These are phyloP conservation scores for Claviceps paspali DNA, from an alignment of 2,329 filamentous ascomycete species.

Conservation along the genomic window DNA sequence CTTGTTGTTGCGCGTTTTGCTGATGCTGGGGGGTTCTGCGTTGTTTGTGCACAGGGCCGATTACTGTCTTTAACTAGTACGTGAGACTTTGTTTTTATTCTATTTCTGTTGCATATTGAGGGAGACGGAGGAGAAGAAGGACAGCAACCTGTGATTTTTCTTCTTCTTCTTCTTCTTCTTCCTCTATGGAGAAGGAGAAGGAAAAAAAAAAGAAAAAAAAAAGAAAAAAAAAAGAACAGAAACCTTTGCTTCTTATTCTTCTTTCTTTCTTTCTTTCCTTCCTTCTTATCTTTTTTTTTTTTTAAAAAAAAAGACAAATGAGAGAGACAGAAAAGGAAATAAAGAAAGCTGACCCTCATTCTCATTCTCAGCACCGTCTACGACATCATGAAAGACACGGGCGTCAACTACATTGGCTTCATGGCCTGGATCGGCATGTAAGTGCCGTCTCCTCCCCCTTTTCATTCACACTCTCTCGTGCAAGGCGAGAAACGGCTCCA, in stretches of 20 bases:
- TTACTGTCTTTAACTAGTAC: slow-evolving; percentile 83
- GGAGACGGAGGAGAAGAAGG: too few species aligned
- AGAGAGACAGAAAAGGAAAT: too few species aligned
- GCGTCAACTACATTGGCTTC: slow-evolving; percentile 72
- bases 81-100: slow-evolving; percentile 12
- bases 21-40: not conserved
- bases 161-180: not conserved
- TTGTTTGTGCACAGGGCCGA: slow-evolving; percentile 44
- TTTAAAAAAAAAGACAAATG: too few species aligned
- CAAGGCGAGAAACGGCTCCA: too few species aligned
- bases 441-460: slow-evolving; percentile 13
- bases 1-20: not conserved
- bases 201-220: too few species aligned
- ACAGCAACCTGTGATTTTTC: too few species aligned
- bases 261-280: too few species aligned
- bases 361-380: slow-evolving; percentile 51
- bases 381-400: slow-evolving; percentile 65
- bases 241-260: too few species aligned
- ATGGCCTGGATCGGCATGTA: slow-evolving; percentile 83
- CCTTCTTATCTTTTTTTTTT: too few species aligned
- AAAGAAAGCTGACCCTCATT: not conserved
- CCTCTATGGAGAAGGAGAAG: too few species aligned
- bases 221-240: too few species aligned
- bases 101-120: too few species aligned
- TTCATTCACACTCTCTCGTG: not conserved